These are phyloP conservation scores for Solanum medicagineum DNA, from an alignment of 257 asterid species.

Conservation along the genomic window DNA sequence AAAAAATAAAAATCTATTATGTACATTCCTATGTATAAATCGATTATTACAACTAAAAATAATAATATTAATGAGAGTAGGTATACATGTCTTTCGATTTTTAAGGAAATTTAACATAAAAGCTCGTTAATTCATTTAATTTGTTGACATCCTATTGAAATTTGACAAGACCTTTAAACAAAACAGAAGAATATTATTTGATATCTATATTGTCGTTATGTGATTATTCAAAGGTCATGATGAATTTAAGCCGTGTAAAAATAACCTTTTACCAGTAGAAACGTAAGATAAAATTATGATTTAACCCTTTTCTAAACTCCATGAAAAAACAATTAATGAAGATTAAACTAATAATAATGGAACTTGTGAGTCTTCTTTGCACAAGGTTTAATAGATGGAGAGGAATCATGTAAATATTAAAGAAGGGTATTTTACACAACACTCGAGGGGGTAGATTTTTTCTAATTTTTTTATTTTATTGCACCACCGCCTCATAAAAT, in stretches of 20 bases:
- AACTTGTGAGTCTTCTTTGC: background rate
- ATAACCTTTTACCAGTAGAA: too few species aligned
- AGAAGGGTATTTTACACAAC: background rate
- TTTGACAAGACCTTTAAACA: background rate
- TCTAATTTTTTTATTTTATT: background rate
- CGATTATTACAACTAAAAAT: background rate
- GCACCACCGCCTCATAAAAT: background rate
- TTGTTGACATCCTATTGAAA: background rate
- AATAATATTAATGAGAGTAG: background rate
- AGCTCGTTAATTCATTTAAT: background rate
- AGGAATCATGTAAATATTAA: background rate
- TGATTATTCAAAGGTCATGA: rapidly evolving
- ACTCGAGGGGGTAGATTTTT: background rate
- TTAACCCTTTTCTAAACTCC: too few species aligned
- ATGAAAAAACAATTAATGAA: background rate
- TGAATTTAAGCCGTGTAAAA: rapidly evolving
- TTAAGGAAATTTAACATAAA: background rate
- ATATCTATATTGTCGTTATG: rapidly evolving
- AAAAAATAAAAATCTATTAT: too few species aligned
- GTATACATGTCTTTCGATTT: background rate
- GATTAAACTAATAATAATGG: background rate
- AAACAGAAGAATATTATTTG: background rate
- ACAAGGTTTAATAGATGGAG: background rate
- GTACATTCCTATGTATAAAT: background rate
- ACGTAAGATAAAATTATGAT: too few species aligned